Base-by-base conservation (phyloP, 108 stramenopile genomes). In the Cyclotella cryptica region DNA sequence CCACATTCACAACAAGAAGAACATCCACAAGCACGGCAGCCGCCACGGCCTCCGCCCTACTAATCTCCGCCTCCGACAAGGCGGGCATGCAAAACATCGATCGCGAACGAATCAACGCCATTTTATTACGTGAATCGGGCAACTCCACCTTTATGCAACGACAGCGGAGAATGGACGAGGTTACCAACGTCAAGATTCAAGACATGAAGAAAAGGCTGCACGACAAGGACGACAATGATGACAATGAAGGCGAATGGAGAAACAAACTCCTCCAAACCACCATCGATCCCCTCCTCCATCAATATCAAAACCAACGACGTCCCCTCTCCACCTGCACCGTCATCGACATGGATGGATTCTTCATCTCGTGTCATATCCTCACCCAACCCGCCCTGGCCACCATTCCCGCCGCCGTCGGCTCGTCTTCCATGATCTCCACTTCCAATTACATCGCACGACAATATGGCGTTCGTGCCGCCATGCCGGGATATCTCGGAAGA, bases 401-500 rank as follows among this genome's bases (percentile, higher is more conserved):
- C 59, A 79, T 88, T 44, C 99, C 99, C 1, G 88, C 95, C 11
- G 96, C 93, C 17, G 97, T 99, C 12, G 99, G 99, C 0, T 83
- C 84, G 19, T 26, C 44, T 0, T 30, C 40, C 30, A 97, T 99
- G 96, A 95, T 99, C 43, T 73, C 78, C 18, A 99, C 99, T 3
- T 83, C 94, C 57, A 98, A 98, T 80, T 99, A 99, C 70, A 79
- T 74, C 10, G 99, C 99, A 2, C 58, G 99, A 14, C 77, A 86
- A 44, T 98, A 90, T 73, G 98, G 98, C 28, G 99, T 99, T 21
- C 88, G 99, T 1, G 88, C 91, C n/a, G 99, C 98, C 18, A 98
- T 99, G 99, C 97, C 98, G 0, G 98, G 97, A 18, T 98, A 95
- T 68, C 95, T 99, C 44, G 99, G 92, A 5, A 85, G 92, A 70